These are phyloP conservation scores for Aureoboletus auriporus DNA, from an alignment of 768 basidiomycete genomes.

Conservation along the genomic window DNA sequence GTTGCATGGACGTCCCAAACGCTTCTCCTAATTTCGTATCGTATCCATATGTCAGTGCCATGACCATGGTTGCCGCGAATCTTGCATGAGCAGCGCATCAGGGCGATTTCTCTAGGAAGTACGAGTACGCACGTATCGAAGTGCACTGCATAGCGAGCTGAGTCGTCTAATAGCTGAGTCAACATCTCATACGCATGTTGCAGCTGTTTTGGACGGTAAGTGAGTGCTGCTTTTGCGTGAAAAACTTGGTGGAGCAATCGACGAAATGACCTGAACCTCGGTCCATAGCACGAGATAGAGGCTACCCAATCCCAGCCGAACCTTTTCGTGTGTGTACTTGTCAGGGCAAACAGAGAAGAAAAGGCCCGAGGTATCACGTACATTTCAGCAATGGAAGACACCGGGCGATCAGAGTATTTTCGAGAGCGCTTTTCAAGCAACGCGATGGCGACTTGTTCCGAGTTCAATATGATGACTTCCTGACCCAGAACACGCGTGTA, in stretches of 20 bases:
- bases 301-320: conserved; percentile 19
- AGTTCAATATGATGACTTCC: conserved; percentile 48
- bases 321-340: not conserved
- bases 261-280: conserved; percentile 20
- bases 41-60: conserved; percentile 18
- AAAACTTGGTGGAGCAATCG: conserved; percentile 18
- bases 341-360: not conserved
- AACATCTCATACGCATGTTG: conserved; percentile 10
- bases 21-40: conserved; percentile 2
- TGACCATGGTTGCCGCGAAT: conserved; percentile 7
- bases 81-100: not conserved
- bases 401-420: conserved; percentile 40
- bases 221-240: conserved; percentile 5
- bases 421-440: conserved; percentile 49
- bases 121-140: conserved; percentile 9
- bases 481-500: conserved; percentile 34
- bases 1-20: conserved; percentile 8
- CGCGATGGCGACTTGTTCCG: conserved; percentile 41
- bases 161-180: conserved; percentile 4
- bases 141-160: conserved; percentile 4
- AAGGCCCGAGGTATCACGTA: not conserved
- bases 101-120: not conserved
- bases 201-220: conserved; percentile 15
- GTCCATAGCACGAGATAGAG: conserved; percentile 17
- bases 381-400: conserved; percentile 1